Evolutionary conservation across 2,329 filamentous ascomycete species (phyloP).

Genomic region (Tolypocladium amazonense): DNA sequence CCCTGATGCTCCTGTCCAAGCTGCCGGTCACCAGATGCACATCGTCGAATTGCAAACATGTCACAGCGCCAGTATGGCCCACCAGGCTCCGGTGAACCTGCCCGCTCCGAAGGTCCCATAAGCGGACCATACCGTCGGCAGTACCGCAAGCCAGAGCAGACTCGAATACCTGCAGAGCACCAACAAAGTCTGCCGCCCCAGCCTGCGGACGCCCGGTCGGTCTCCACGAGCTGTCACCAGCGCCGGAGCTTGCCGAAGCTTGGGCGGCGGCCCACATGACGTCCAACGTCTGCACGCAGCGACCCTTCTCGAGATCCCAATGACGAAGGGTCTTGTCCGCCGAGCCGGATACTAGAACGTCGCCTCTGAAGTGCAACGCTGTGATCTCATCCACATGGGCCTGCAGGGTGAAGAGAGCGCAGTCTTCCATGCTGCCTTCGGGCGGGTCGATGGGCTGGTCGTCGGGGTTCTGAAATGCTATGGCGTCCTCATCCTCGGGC

Average conservation of each 20-base stretch:
- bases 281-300: constrained; percentile 93
- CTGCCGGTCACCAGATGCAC: constrained; percentile 90
- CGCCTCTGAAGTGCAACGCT: constrained; percentile 78
- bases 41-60: constrained; percentile 91
- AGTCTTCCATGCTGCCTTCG: constrained; percentile 77
- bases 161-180: constrained; percentile 90
- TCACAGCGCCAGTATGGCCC: constrained; percentile 90
- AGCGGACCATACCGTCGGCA: constrained; percentile 89
- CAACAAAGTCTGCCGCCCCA: constrained; percentile 79
- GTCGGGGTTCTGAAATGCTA: constrained; percentile 63
- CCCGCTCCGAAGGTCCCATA: constrained; percentile 94
- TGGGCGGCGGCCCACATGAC: constrained; percentile 97
- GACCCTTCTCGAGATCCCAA: constrained; percentile 96
- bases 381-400: constrained; percentile 93
- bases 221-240: constrained; percentile 58
- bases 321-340: constrained; percentile 95
- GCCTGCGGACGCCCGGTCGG: constrained; percentile 52
- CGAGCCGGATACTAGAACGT: constrained; percentile 88
- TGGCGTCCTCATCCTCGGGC: constrained; percentile 54
- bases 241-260: constrained; percentile 59
- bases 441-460: constrained; percentile 59
- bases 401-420: constrained; percentile 76
- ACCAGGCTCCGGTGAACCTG: constrained; percentile 96
- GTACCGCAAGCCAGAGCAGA: constrained; percentile 92
- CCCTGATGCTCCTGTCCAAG: constrained; percentile 82